Evolutionary conservation across 371 early-diverging fungal genomes (phyloP), one percentile per base, ranked within the genome.

Genomic region (Mortierella sp.): DNA sequence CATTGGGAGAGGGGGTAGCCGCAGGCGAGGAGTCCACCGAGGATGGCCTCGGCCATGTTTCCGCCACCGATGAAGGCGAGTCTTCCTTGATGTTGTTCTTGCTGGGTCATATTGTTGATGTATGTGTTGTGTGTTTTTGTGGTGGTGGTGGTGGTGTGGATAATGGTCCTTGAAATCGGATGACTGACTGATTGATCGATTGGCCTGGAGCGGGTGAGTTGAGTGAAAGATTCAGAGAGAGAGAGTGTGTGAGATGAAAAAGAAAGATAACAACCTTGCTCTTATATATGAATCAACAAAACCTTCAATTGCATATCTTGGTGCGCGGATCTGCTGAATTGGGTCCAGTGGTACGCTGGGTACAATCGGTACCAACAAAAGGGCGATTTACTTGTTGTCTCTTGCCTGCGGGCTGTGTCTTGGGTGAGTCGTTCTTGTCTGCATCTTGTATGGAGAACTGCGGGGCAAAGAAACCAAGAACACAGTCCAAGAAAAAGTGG

Each of bases 11-110:
- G 84, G 29, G 94, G 93, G 87, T 94, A 95, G 14, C 96, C 96
- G 16, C 90, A 91, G 72, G 94, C 84, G 74, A 96, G 85, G 60
- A 98, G 92, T 44, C 98, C 98, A 16, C 95, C 96, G 49, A 98
- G 91, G 76, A 98, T 97, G 78, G 97, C 97, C 81, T 94, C 94
- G 55, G 97, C 97, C 97, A 98, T 98, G 87, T 98, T 97, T 75
- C 98, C 98, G 58, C 97, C 98, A 77, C 98, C 98, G 75, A 96
- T 95, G 84, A 96, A 95, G 41, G 93, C 90, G 43, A 96, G 82
- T 77, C 87, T 79, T 78, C 79, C 68, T 32, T 85, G 85, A 43
- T 77, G 80, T 63, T 79, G 79, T 38, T 79, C 72, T 60, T 80
- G 81, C 71, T 77, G 72, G 63, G 80, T 77, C 75, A 77, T 79